Conservation (phyloP, 148 eudicot species). For the Rhododendron henanense region DNA sequence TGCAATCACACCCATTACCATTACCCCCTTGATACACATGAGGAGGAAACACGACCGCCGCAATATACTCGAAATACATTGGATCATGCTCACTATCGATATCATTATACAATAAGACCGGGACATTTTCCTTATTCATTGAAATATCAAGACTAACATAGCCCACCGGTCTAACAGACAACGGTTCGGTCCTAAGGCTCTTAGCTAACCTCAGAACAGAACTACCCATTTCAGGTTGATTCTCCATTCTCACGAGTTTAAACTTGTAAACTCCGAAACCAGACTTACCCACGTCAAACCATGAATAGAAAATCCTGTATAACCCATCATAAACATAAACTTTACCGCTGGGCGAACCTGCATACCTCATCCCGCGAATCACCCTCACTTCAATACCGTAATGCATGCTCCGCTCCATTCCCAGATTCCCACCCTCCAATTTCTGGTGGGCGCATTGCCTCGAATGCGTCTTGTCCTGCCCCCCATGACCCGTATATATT, state of each 20-base stretch:
- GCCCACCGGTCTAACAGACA: slow-evolving; percentile 59
- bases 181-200: slow-evolving; percentile 46
- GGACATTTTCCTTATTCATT: slow-evolving; percentile 50
- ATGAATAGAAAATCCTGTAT: slow-evolving; percentile 57
- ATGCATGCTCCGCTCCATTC: slow-evolving; percentile 80
- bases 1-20: slow-evolving; percentile 63
- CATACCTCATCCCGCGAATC: slow-evolving; percentile 66
- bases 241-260: slow-evolving; percentile 60
- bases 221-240: slow-evolving; percentile 93
- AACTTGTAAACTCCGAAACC: slow-evolving; percentile 93
- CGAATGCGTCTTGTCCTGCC: slow-evolving; percentile 49
- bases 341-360: slow-evolving; percentile 58
- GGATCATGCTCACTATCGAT: slow-evolving; percentile 66
- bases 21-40: slow-evolving; percentile 38
- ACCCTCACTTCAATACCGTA: slow-evolving; percentile 91
- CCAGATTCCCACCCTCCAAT: slow-evolving; percentile 78
- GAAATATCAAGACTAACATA: slow-evolving; percentile 77
- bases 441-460: slow-evolving; percentile 66
- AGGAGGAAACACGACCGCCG: slow-evolving; percentile 58
- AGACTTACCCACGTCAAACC: slow-evolving; percentile 88
- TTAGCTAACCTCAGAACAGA: slow-evolving; percentile 49
- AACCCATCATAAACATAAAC: slow-evolving; percentile 95
- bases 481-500: slow-evolving; percentile 86
- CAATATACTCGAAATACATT: slow-evolving; percentile 59
- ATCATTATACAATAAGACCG: slow-evolving; percentile 71